A percentile compares a stretch with the other conserved stretches of the same genome.
These are phyloP conservation scores for Ploettnerulaceae sp. DNA, from an alignment of 2,329 filamentous ascomycete species.

Conservation along the genomic window DNA sequence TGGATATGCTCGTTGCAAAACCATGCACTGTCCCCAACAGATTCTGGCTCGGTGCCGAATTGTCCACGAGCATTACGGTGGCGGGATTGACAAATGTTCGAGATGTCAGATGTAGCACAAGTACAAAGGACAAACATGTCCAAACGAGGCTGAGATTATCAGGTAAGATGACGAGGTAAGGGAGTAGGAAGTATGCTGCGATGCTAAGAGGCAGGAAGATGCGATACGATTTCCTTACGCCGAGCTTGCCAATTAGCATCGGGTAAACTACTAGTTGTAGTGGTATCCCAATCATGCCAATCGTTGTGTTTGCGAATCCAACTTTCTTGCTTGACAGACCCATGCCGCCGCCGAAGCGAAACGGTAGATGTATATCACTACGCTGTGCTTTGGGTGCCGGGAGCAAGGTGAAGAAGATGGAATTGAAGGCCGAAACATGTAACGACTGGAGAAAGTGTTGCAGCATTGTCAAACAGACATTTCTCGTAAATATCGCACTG, in stretches of 20 bases:
- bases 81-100: conserved; percentile 56
- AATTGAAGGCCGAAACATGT: no score
- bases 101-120: conserved; percentile 52
- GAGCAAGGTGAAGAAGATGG: no score
- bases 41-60: conserved; percentile 50
- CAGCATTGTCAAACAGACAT: no score
- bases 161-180: conserved; percentile 54
- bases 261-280: conserved; percentile 68
- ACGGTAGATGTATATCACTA: no score
- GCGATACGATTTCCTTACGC: conserved; percentile 61
- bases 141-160: conserved; percentile 48
- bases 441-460: no score
- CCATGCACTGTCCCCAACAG: conserved; percentile 56
- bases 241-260: conserved; percentile 54
- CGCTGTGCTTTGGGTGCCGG: no score
- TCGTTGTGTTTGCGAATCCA: conserved; percentile 63
- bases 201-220: conserved; percentile 63
- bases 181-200: conserved; percentile 61
- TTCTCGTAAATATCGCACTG: no score
- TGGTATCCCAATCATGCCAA: conserved; percentile 63
- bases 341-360: conserved; percentile 56
- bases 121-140: conserved; percentile 48
- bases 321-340: conserved; percentile 63
- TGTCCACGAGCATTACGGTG: conserved; percentile 55
- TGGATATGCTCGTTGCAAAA: conserved; percentile 50